A percentile compares a stretch with the other conserved stretches of the same genome.
phyloP scores from a whole-genome alignment of 2,329 filamentous ascomycete species.

The Zalaria sp. region DNA sequence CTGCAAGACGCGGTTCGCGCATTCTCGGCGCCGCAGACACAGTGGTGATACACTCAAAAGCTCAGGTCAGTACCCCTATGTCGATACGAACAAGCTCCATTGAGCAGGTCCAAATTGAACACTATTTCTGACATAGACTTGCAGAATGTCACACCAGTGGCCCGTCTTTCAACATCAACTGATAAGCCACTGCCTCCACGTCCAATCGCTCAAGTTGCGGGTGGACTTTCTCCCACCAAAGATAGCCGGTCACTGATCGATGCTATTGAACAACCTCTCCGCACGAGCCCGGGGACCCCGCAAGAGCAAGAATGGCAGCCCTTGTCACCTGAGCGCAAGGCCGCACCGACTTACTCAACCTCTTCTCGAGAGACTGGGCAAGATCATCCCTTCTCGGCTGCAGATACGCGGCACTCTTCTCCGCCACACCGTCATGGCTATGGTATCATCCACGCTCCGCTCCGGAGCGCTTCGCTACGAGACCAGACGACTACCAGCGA shows the following conservation, averaged over 20 bases:
- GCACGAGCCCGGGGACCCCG: constrained; percentile 5
- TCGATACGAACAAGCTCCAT: not conserved
- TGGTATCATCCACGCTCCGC: not conserved
- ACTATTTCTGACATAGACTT: not conserved
- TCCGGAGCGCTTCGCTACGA: not conserved
- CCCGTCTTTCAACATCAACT: not conserved
- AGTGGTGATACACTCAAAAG: not conserved
- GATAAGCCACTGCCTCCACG: constrained; percentile 26
- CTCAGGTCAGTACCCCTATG: not conserved
- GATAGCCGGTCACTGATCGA: constrained; percentile 24
- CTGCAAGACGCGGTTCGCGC: not conserved
- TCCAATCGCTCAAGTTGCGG: constrained; percentile 19
- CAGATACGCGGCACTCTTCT: not conserved
- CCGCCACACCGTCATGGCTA: not conserved
- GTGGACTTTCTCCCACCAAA: constrained; percentile 19
- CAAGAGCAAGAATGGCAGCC: constrained; percentile 16
- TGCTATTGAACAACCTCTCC: constrained; percentile 19
- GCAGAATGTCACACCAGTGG: not conserved
- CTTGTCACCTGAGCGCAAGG: constrained; percentile 11
- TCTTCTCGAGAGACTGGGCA: not conserved
- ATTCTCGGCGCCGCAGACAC: not conserved
- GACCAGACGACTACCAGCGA: too few species aligned
- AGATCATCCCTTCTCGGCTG: not conserved
- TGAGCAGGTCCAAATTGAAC: not conserved
- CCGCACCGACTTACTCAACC: not conserved